Percentiles rank a stretch among this genome's conserved stretches.
These are phyloP conservation scores for Plasmodium knowlesi DNA, from an alignment of 169 alveolate species.

Conservation along the genomic window DNA sequence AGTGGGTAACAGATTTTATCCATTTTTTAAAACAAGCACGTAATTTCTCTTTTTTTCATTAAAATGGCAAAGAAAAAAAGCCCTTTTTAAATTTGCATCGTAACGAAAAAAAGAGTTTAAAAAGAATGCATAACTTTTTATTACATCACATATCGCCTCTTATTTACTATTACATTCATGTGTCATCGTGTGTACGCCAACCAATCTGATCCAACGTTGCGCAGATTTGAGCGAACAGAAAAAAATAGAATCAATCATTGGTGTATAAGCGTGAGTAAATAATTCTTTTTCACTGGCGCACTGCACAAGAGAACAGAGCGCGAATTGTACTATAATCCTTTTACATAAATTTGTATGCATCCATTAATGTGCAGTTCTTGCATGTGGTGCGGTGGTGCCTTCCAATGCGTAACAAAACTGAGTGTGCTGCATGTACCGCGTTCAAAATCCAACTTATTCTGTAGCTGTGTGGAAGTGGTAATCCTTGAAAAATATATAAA, in stretches of 20 bases:
- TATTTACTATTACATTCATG: not conserved
- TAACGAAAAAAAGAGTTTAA: not conserved
- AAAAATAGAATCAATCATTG: not conserved
- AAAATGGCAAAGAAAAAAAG: not conserved
- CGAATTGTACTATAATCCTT: not conserved
- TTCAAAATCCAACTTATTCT: not conserved
- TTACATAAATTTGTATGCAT: not conserved
- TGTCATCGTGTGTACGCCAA: not conserved
- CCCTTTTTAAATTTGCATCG: not conserved
- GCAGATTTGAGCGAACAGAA: not conserved
- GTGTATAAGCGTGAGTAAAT: not conserved
- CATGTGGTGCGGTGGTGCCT: not conserved
- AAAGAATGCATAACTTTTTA: not conserved
- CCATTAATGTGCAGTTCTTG: not conserved
- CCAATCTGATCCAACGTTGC: not conserved
- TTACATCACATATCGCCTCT: not conserved
- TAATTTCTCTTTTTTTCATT: not conserved
- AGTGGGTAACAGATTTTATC: not conserved
- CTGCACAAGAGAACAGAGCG: not conserved
- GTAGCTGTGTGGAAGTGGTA: not conserved
- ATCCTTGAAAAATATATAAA: not conserved
- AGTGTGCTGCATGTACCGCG: not conserved
- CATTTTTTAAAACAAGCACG: not conserved
- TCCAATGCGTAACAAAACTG: not conserved
- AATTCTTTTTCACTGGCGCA: not conserved